Base-by-base conservation (phyloP, 352 stramenopile genomes). In the Peronosclerospora sorghi region DNA sequence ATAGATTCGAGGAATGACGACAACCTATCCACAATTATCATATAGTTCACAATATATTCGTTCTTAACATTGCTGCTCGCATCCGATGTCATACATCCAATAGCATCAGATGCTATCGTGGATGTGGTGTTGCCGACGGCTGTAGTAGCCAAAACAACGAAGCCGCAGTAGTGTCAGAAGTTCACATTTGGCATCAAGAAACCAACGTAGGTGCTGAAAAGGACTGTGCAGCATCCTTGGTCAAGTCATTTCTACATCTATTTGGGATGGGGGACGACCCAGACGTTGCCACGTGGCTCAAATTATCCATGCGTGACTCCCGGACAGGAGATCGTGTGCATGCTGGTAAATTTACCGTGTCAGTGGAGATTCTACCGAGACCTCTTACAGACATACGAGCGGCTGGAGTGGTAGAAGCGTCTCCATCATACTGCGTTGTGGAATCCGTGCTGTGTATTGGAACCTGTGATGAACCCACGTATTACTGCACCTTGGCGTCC, bases 371-470 rank as follows among this genome's bases (percentile, higher is more conserved):
- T 35, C 30, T 91, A 4, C 79, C 79, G 0, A 57, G 74, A 7
- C 50, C 56, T 15, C 40, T 80, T 17, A 76, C 79, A 8, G 55
- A 68, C 1, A 55, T 75, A 15, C 70, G 72, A 14, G 64, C 75
- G 0, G 79, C 75, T 14, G 79, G 79, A 20, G 49, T 89, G 79
- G 79, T 1, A 73, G 79, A 35, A 73, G 65, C 75, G 79, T 3
- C 62, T 87, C 8, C 68, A 88, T 17, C 55, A 89, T 9, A 79
- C 66, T 14, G 73, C 73, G 4, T 83, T 91, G 70, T 87, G 75
- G 71, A 91, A 91, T 48, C 79, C 79, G 20, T 64, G 83, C 29
- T 75, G 83, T 47, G 76, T 91, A 41, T 46, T 91, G 19, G 66
- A 91, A 44, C 71, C 73, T 9, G 40, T 87, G 36, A 73, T 91